Evolutionary conservation across 2,329 filamentous ascomycete species (phyloP).

Genomic region (Penicillium palitans): DNA sequence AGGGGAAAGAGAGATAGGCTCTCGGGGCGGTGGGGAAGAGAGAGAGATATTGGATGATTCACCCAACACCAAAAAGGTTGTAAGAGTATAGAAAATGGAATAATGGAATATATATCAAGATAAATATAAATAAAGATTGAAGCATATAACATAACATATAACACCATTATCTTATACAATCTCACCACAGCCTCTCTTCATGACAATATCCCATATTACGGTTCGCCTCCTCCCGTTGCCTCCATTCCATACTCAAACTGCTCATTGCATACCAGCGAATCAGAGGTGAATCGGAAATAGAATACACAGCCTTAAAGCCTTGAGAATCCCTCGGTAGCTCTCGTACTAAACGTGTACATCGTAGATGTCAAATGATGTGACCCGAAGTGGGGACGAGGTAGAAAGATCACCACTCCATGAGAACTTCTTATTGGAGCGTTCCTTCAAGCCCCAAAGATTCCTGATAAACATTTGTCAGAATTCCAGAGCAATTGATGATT

Average conservation of each 20-base stretch:
- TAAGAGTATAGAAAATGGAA: background rate
- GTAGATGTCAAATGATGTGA: conserved; percentile 27
- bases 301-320: background rate
- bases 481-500: conserved; percentile 8
- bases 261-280: conserved; percentile 8
- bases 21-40: conserved; percentile 16
- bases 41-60: background rate
- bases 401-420: conserved; percentile 21
- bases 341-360: background rate
- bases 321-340: background rate
- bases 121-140: background rate
- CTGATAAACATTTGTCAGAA: conserved; percentile 21
- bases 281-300: background rate
- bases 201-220: conserved; percentile 19
- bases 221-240: conserved; percentile 23
- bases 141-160: background rate
- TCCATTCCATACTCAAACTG: conserved; percentile 16
- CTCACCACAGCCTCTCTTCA: background rate
- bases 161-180: conserved; percentile 1
- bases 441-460: conserved; percentile 43
- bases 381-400: conserved; percentile 15
- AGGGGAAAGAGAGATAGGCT: conserved; percentile 18
- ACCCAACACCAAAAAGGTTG: background rate
- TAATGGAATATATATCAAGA: background rate
- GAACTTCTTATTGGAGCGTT: conserved; percentile 24